phyloP scores from a whole-genome alignment of 495 filamentous ascomycete species.

The Arthonia radiata region DNA sequence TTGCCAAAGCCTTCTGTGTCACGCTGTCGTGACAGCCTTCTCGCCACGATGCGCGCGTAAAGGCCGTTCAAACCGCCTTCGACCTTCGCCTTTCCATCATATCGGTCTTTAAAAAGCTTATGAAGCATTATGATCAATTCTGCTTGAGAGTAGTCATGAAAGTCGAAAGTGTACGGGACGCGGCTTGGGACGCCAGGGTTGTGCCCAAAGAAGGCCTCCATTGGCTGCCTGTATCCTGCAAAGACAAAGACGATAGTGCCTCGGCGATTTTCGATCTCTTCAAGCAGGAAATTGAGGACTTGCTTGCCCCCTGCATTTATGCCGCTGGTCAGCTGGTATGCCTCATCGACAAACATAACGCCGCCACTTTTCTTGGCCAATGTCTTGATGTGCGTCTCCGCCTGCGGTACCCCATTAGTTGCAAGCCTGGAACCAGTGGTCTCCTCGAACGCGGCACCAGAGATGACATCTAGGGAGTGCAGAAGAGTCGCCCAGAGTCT shows the following conservation, averaged over 20 bases:
- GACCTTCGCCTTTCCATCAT: constrained; percentile 25
- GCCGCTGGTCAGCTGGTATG: constrained; percentile 34
- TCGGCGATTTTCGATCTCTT: constrained; percentile 47
- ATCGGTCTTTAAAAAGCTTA: constrained; percentile 25
- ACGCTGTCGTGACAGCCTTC: constrained; percentile 34
- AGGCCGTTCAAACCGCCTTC: constrained; percentile 35
- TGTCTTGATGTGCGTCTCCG: constrained; percentile 32
- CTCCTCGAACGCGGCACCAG: constrained; percentile 39
- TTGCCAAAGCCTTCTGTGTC: constrained; percentile 50
- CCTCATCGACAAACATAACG: constrained; percentile 48
- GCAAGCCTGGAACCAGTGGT: constrained; percentile 45
- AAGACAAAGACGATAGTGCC: constrained; percentile 58
- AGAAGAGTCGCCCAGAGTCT: constrained; percentile 49
- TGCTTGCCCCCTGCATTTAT: constrained; percentile 23
- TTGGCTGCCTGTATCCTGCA: constrained; percentile 51
- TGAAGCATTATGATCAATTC: constrained; percentile 36
- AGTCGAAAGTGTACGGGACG: constrained; percentile 38
- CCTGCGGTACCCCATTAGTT: constrained; percentile 30
- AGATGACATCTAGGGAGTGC: constrained; percentile 29
- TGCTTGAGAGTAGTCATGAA: constrained; percentile 41
- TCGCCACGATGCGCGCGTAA: constrained; percentile 35
- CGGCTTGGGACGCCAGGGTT: constrained; percentile 54
- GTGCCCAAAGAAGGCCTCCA: constrained; percentile 60
- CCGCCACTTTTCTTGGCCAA: constrained; percentile 34
- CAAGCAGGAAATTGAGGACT: constrained; percentile 50